Evolutionary conservation across 179 eudicot species (phyloP).

Genomic region (Sideroxylon spinosum): DNA sequence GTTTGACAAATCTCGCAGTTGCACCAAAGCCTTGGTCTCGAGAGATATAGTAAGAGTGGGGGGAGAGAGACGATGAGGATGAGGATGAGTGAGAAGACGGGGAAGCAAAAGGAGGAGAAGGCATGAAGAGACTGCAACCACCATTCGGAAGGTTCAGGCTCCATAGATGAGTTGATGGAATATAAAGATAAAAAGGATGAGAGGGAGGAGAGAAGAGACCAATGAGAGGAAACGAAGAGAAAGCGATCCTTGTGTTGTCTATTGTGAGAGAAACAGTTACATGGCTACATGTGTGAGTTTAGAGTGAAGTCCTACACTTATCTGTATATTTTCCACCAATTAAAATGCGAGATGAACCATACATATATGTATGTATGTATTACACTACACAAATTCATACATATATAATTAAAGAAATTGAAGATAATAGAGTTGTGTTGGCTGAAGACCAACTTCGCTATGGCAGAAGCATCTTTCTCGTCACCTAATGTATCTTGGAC

Average conservation of each 20-base stretch:
- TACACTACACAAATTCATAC: too few relatives aligned
- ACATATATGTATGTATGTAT: neutral
- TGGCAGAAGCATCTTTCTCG: neutral
- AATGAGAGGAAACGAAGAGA: conserved; percentile 3
- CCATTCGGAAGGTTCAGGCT: conserved; percentile 22
- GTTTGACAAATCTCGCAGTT: conserved; percentile 50
- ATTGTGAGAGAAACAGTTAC: neutral
- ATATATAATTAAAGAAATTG: neutral
- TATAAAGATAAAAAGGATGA: neutral
- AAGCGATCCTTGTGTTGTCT: neutral
- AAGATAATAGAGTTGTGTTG: neutral
- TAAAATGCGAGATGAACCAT: too few relatives aligned
- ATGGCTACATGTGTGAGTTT: neutral
- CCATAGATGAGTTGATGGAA: conserved; percentile 21
- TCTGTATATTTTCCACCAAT: neutral
- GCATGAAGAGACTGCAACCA: conserved; percentile 16
- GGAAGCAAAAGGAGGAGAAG: conserved; percentile 1
- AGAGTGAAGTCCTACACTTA: neutral
- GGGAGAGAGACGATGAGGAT: conserved; percentile 9
- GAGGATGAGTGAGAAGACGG: conserved; percentile 18
- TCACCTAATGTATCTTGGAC: conserved; percentile 10
- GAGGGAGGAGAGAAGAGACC: conserved; percentile 13
- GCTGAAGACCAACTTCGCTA: neutral
- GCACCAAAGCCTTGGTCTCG: conserved; percentile 39
- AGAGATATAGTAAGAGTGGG: conserved; percentile 9